Conservation (phyloP, 495 filamentous ascomycete genomes). For the Bacidia gigantensis region DNA sequence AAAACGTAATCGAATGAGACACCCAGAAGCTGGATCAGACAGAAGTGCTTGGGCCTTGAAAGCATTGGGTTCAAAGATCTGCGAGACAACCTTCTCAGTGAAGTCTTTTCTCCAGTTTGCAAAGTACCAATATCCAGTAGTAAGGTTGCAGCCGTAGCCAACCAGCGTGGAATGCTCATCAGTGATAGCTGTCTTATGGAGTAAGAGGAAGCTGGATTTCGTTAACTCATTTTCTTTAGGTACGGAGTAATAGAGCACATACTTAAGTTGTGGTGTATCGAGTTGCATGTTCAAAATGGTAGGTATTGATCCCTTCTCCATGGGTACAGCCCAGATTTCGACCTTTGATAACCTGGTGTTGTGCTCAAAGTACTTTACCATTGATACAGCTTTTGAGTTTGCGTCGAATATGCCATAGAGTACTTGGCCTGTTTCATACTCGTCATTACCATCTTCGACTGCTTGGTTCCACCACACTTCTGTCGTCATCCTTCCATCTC, state of each 20-base stretch:
- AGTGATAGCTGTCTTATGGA: background rate
- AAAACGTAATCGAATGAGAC: background rate
- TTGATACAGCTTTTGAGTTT: background rate
- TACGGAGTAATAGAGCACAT: background rate
- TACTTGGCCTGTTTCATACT: background rate
- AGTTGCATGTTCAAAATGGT: background rate
- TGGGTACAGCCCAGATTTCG: background rate
- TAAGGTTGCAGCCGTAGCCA: background rate
- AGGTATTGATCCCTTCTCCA: background rate
- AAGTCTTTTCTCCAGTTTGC: background rate
- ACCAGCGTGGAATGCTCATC: background rate
- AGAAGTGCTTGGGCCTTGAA: background rate
- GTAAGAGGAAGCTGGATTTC: background rate
- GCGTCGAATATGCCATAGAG: background rate
- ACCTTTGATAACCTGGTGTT: background rate
- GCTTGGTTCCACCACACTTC: background rate
- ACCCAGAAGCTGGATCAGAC: background rate
- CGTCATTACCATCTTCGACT: background rate
- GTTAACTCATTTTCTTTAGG: background rate
- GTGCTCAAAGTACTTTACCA: background rate
- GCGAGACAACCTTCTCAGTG: background rate
- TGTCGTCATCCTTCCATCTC: background rate
- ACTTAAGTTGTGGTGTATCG: background rate
- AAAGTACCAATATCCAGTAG: background rate
- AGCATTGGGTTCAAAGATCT: background rate